Conservation (phyloP, 169 alveolate species). For the Cryptosporidium muris region DNA sequence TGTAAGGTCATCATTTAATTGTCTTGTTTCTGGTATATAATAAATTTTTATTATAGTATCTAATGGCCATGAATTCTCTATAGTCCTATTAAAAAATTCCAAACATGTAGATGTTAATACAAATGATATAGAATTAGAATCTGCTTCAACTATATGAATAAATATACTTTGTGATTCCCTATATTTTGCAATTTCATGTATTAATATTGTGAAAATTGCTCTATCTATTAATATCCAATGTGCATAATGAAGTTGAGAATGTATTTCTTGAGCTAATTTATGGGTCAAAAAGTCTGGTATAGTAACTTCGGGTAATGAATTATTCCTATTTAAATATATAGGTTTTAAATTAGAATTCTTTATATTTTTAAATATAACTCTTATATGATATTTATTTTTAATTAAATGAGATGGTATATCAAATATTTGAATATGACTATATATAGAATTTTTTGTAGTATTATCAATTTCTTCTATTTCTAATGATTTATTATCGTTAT, state of each 20-base stretch:
- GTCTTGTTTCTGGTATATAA: too few species aligned
- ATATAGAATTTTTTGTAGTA: not conserved
- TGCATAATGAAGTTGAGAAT: conserved; percentile 23
- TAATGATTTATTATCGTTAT: too few species aligned
- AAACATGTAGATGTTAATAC: too few species aligned
- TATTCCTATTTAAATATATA: too few species aligned
- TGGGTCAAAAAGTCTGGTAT: conserved; percentile 25
- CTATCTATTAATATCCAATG: conserved; percentile 54
- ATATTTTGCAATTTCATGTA: conserved; percentile 12
- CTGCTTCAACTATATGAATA: conserved; percentile 4
- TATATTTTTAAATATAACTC: not conserved
- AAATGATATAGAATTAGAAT: conserved; percentile 5
- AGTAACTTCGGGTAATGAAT: not conserved
- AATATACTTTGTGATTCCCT: not conserved
- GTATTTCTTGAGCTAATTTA: conserved; percentile 52
- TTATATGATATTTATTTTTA: conserved; percentile 13
- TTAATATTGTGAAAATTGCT: conserved; percentile 1
- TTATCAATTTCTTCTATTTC: too few species aligned
- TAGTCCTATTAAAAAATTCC: too few species aligned
- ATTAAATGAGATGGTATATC: conserved; percentile 8
- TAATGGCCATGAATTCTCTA: too few species aligned
- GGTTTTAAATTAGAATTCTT: too few species aligned
- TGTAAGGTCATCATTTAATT: too few species aligned
- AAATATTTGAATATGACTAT: conserved; percentile 7
- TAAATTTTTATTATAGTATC: too few species aligned